Percentiles rank a stretch among this genome's conserved stretches.
Conservation (phyloP, 139 green algal species). For the Raphidocelis subcapitata region DNA sequence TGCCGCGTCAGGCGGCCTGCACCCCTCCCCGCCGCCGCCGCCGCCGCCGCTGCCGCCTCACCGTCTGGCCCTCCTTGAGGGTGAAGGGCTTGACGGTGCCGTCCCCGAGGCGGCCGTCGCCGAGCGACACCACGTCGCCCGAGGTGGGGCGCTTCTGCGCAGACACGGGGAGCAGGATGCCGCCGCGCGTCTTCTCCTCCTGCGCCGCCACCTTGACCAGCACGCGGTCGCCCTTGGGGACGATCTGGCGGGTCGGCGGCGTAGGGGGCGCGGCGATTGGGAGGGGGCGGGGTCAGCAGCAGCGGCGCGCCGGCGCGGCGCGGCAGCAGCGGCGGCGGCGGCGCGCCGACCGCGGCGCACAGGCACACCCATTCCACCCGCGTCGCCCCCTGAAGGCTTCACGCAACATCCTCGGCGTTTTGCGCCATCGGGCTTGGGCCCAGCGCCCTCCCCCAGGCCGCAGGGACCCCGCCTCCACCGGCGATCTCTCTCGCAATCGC, state of each 20-base stretch:
- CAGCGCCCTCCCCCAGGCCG: neutral
- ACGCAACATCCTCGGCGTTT: too few species aligned
- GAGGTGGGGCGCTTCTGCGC: conserved; percentile 84
- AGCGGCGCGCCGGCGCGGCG: neutral
- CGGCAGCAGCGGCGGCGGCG: neutral
- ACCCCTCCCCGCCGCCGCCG: too few species aligned
- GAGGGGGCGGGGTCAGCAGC: neutral
- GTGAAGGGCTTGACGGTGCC: conserved; percentile 35
- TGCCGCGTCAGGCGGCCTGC: too few species aligned
- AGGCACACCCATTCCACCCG: neutral
- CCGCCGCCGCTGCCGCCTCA: too few species aligned
- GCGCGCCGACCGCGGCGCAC: neutral
- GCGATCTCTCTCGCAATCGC: neutral
- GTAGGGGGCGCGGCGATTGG: neutral
- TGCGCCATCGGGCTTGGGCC: too few species aligned
- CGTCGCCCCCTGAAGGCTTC: too few species aligned
- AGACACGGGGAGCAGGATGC: conserved; percentile 87
- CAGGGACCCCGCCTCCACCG: neutral
- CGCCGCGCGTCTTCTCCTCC: conserved; percentile 81
- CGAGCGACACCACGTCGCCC: conserved; percentile 54
- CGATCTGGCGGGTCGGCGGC: conserved; percentile 44
- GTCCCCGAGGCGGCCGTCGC: conserved; percentile 41
- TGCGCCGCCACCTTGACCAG: conserved; percentile 81
- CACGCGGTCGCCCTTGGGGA: conserved; percentile 85
- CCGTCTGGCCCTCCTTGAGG: conserved; percentile 51